Conservation (phyloP, 2,329 filamentous ascomycete genomes). For the Botrytis medusae region DNA sequence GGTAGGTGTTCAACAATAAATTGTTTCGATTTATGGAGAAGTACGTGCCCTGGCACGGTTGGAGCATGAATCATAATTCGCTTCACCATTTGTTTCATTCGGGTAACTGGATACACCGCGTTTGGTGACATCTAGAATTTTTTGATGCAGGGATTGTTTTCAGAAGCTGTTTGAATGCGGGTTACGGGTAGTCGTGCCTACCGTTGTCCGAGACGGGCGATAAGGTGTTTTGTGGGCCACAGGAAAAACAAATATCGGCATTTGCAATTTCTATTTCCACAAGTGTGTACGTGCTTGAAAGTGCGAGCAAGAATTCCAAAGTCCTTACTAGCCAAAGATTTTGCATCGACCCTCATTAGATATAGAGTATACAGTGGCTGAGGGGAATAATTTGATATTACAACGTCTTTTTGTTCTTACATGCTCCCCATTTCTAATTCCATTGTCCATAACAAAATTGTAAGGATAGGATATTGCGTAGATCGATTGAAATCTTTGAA, state of each 20-base stretch:
- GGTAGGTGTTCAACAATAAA: not conserved
- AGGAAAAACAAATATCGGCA: not conserved
- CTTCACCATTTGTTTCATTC: slow-evolving; percentile 20
- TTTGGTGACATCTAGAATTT: not conserved
- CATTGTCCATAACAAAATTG: not conserved
- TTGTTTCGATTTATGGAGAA: not conserved
- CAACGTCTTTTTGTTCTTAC: not conserved
- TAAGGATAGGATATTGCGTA: not conserved
- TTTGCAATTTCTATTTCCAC: too few species aligned
- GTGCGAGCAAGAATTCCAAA: not conserved
- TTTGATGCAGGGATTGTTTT: slow-evolving; percentile 8
- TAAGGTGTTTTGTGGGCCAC: not conserved
- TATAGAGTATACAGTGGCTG: not conserved
- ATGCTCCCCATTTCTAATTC: not conserved
- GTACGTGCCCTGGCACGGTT: not conserved
- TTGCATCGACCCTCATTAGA: not conserved
- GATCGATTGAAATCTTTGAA: not conserved
- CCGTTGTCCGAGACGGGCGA: not conserved
- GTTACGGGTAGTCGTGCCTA: not conserved
- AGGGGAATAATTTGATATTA: slow-evolving; percentile 10
- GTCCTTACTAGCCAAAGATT: not conserved
- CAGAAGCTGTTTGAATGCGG: not conserved
- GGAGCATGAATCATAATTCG: slow-evolving; percentile 14
- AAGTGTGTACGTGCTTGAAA: not conserved
- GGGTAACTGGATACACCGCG: not conserved